Conservation (phyloP, 208 protist genomes). For the Leishmania amazonensis region DNA sequence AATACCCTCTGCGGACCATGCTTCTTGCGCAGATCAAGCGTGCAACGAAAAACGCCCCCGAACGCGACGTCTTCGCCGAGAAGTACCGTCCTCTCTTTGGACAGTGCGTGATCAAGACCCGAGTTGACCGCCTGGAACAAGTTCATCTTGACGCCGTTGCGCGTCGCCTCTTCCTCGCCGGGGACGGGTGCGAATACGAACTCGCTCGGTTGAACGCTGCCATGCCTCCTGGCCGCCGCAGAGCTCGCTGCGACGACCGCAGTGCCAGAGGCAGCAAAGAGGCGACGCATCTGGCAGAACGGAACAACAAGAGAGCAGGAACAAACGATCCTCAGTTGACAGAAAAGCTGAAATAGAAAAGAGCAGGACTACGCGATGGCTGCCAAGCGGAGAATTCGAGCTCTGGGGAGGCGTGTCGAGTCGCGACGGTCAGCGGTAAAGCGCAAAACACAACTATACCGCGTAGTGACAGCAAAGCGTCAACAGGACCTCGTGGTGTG, state of each 20-base stretch:
- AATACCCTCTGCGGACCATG: slow-evolving; percentile 94
- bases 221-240: slow-evolving; percentile 23
- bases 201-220: slow-evolving; percentile 37
- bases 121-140: slow-evolving; percentile 95
- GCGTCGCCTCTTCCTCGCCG: slow-evolving; percentile 37
- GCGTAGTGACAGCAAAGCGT: background rate
- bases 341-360: background rate
- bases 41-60: slow-evolving; percentile 97
- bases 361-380: too few relatives aligned
- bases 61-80: slow-evolving; percentile 98
- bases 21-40: slow-evolving; percentile 78
- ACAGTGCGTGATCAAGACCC: slow-evolving; percentile 93
- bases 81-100: slow-evolving; percentile 80
- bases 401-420: too few relatives aligned
- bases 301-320: background rate
- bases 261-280: background rate
- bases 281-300: slow-evolving; percentile 15
- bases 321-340: background rate
- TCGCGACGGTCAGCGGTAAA: background rate
- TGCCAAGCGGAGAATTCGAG: background rate
- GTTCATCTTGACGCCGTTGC: slow-evolving; percentile 84
- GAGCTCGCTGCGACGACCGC: background rate
- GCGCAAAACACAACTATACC: background rate
- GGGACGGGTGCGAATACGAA: slow-evolving; percentile 35
- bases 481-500: background rate